Conservation (phyloP, 1,284 basidiomycete genomes). For the Phellopilus nigrolimitatus region DNA sequence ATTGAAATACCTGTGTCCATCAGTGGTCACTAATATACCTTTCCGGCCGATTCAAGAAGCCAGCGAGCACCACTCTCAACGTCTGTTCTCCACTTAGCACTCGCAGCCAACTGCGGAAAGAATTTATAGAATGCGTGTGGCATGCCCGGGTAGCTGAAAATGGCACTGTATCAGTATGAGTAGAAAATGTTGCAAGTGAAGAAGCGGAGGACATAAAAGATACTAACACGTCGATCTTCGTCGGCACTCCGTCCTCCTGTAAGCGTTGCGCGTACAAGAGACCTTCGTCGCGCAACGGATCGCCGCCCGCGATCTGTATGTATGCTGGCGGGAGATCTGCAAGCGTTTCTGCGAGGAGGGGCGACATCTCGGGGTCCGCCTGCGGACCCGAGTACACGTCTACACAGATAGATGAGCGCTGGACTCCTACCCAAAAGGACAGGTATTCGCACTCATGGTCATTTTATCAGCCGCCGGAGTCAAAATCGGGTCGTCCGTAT, state of each 20-base stretch:
- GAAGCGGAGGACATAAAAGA: no score
- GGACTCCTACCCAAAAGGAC: constrained; percentile 17
- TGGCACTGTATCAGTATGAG: no score
- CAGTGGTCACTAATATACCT: no score
- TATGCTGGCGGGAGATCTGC: constrained; percentile 21
- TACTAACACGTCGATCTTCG: constrained; percentile 23
- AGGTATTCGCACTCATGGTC: neutral
- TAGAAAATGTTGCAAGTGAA: no score
- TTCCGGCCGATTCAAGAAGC: no score
- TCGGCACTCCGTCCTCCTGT: constrained; percentile 19
- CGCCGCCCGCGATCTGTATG: constrained; percentile 23
- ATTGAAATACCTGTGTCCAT: no score
- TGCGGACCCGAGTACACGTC: constrained; percentile 18
- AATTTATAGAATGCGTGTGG: no score
- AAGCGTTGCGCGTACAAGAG: no score
- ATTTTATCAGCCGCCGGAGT: constrained; percentile 8
- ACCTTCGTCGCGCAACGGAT: constrained; percentile 25
- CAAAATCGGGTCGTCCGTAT: constrained; percentile 22
- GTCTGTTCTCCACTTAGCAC: no score
- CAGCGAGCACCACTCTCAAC: no score
- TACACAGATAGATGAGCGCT: constrained; percentile 15
- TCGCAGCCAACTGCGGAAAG: no score
- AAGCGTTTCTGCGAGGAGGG: constrained; percentile 22
- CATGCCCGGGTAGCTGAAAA: no score
- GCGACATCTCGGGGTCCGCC: constrained; percentile 20